Base-by-base conservation (phyloP, 2,329 filamentous ascomycete species). In the Davidsoniella virescens region DNA sequence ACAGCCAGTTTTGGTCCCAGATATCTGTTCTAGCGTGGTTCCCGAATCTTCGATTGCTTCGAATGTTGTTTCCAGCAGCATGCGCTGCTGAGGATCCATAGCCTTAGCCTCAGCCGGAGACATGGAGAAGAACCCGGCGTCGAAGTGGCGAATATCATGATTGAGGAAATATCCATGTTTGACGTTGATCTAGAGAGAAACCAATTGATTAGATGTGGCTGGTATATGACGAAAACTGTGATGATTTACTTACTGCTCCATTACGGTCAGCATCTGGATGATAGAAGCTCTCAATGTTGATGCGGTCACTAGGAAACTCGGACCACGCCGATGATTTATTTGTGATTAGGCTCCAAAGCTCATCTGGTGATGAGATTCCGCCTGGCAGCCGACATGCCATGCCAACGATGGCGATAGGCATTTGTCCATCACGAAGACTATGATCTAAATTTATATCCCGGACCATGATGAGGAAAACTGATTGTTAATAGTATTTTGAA, bases 371-470 rank as follows among this genome's bases (percentile, higher is more conserved):
- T 6, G 63, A 60, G 16, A 68, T 65, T 40, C 64, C 63, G 4
- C 69, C 69, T 0, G 69, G 66, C 44, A 71, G 61, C 20, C 68
- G 67, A 55, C 68, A 70, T 3, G 67, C 63, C 62, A 72, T 69
- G 54, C 69, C 69, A 16, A 71, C 62, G 18, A 50, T 38, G 1
- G 39, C 40, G 16, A 50, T 44, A 18, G 47, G 47, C 16, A 49
- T 33, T 4, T 42, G 23, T n/a, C 26, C 10, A 4, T 33, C 29
- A 33, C 8, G 29, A 33, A 9, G 5, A 33, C 3, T 12, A 8
- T 1, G 29, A 33, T 33, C 29, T 33, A 8, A 8, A 3, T 33
- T 9, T 9, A 4, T 8, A 33, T 33, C 29, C 12, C 12, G 9
- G 8, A 3, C 29, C 29, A 33, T 33, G 12, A 4, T 12, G 20